These are phyloP conservation scores for Carex littledalei DNA, from an alignment of 176 grass and related monocot genomes.

Conservation along the genomic window DNA sequence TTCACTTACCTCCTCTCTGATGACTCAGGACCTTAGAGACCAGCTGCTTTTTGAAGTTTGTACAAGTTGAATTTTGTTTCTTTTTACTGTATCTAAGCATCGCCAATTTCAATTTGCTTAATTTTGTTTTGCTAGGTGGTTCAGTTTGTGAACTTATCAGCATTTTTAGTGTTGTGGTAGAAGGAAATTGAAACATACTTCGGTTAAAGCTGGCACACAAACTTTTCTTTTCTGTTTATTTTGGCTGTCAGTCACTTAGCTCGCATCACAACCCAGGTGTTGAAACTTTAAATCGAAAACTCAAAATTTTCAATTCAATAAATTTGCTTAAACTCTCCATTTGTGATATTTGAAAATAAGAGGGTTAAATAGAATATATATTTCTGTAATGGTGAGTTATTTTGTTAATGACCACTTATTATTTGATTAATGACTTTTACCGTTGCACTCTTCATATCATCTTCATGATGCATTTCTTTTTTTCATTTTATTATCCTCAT, in stretches of 20 bases:
- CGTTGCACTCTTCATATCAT: no score
- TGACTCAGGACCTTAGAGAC: constrained; percentile 18
- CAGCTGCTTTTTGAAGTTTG: neutral
- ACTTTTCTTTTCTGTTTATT: neutral
- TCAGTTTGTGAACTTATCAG: neutral
- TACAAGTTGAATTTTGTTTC: constrained; percentile 1
- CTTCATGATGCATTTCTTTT: no score
- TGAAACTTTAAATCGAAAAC: no score
- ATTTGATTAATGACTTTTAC: no score
- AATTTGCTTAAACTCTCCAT: no score
- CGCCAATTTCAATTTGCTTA: neutral
- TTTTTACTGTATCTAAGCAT: neutral
- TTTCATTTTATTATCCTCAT: no score
- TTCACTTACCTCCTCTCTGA: constrained; percentile 59
- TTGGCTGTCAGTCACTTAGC: neutral
- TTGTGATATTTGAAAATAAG: no score
- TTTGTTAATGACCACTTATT: no score
- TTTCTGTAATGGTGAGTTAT: no score
- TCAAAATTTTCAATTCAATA: no score
- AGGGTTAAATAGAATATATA: no score
- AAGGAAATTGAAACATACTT: neutral
- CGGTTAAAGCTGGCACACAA: neutral
- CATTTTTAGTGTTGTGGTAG: neutral
- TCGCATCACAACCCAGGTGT: neutral
- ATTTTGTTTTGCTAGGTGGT: neutral